These are phyloP conservation scores for Oxytropis ochrocephala DNA, from an alignment of 306 rosid genomes.

Conservation along the genomic window DNA sequence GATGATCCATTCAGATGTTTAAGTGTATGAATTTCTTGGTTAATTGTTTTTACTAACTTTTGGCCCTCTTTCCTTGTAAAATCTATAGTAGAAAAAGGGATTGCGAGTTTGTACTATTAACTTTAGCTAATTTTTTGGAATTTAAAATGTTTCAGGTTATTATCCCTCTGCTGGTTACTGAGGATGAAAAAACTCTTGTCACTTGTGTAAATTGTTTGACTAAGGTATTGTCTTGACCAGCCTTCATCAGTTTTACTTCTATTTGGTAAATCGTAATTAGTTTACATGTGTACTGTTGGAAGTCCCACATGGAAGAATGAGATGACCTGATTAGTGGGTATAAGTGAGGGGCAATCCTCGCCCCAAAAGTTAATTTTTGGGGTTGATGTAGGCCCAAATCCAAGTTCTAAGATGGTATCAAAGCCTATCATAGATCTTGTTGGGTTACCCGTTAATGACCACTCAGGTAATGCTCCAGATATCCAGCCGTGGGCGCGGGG, in stretches of 20 bases:
- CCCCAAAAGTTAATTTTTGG: too few species aligned
- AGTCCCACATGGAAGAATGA: too few species aligned
- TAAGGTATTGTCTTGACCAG: conserved; percentile 45
- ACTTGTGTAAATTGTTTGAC: conserved; percentile 86
- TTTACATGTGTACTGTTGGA: not conserved
- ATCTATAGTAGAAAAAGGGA: not conserved
- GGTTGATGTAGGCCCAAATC: too few species aligned
- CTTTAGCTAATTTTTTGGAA: not conserved
- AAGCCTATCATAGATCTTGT: too few species aligned
- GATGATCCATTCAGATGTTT: conserved; percentile 95
- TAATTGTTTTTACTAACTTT: not conserved
- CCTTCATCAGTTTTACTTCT: conserved; percentile 4
- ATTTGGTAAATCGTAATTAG: not conserved
- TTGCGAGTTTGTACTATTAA: not conserved
- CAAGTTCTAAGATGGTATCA: too few species aligned
- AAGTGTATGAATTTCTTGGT: conserved; percentile 52
- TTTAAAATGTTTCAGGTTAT: conserved; percentile 65
- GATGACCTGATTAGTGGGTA: too few species aligned
- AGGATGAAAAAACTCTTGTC: conserved; percentile 95
- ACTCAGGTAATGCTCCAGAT: too few species aligned
- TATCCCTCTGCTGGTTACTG: conserved; percentile 79
- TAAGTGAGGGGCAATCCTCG: too few species aligned
- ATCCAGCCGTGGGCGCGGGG: too few species aligned
- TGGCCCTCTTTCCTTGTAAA: not conserved
- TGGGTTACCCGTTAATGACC: too few species aligned